Evolutionary conservation across 345 rosid species (phyloP).

Genomic region (Arabidopsis arenosa): DNA sequence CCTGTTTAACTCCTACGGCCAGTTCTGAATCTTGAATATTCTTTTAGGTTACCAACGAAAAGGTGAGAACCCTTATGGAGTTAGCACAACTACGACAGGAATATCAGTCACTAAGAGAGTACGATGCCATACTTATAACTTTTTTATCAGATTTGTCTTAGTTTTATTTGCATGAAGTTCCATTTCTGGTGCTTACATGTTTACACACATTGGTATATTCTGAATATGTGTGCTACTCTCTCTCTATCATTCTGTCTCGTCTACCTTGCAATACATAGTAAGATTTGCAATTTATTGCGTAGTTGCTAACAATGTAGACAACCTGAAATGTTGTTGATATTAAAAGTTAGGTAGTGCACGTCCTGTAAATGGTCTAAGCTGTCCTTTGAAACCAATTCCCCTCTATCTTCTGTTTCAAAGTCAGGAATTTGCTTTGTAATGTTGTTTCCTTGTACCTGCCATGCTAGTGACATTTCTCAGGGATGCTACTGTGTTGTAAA

Average conservation of each 20-base stretch:
- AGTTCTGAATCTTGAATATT: conserved; percentile 30
- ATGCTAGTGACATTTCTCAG: conserved; percentile 17
- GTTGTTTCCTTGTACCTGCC: conserved; percentile 7
- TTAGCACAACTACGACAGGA: conserved; percentile 81
- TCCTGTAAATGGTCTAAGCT: conserved; percentile 2
- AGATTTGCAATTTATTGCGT: not conserved
- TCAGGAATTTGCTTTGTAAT: not conserved
- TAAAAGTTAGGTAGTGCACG: conserved; percentile 10
- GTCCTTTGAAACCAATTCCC: not conserved
- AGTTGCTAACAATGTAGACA: conserved; percentile 9
- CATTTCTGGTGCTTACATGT: conserved; percentile 6
- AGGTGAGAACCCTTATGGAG: conserved; percentile 95
- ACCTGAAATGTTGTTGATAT: not conserved
- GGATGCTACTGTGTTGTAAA: conserved; percentile 4
- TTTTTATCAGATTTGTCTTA: not conserved
- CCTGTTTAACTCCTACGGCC: not conserved
- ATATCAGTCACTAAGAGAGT: conserved; percentile 73
- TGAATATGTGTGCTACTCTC: not conserved
- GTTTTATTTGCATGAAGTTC: conserved; percentile 19
- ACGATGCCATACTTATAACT: conserved; percentile 25
- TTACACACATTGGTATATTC: conserved; percentile 12
- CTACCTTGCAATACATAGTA: conserved; percentile 14
- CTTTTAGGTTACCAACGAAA: conserved; percentile 87
- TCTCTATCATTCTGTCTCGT: not conserved
- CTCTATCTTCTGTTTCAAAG: conserved; percentile 10